Conservation (phyloP, 2,329 filamentous ascomycete genomes). For the Epichloe amarillans region DNA sequence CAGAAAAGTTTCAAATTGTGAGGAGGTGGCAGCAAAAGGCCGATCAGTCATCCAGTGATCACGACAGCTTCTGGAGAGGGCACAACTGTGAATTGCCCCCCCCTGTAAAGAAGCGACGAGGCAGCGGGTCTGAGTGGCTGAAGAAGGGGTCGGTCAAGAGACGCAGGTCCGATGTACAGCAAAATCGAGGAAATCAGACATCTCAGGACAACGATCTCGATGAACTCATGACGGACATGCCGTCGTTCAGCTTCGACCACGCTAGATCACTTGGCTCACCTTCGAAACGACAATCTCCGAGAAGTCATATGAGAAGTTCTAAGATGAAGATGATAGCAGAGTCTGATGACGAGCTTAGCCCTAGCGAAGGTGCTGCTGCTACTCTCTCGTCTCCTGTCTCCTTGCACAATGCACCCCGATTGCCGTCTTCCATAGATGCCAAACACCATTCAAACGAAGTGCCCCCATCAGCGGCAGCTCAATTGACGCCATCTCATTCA, state of each 20-base stretch:
- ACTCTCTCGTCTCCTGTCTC: conserved; percentile 17
- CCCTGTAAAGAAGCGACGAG: conserved; percentile 14
- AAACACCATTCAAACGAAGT: neutral
- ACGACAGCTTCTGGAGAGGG: conserved; percentile 12
- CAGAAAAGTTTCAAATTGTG: conserved; percentile 19
- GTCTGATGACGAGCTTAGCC: conserved; percentile 8
- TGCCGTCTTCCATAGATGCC: neutral
- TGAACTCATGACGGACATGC: conserved; percentile 6
- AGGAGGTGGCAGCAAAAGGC: conserved; percentile 20
- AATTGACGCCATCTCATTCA: neutral
- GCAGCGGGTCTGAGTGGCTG: conserved; percentile 19
- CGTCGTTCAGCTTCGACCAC: conserved; percentile 3
- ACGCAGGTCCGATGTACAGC: conserved; percentile 8
- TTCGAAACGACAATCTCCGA: conserved; percentile 8
- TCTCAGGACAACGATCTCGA: conserved; percentile 7
- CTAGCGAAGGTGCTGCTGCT: conserved; percentile 8
- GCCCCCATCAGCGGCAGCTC: neutral
- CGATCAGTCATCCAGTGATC: neutral
- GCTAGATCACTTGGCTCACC: conserved; percentile 1
- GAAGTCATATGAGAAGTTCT: neutral
- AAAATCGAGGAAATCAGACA: neutral
- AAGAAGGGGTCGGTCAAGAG: conserved; percentile 19
- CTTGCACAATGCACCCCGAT: conserved; percentile 5
- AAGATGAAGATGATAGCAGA: neutral
- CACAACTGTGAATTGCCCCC: conserved; percentile 3